Evolutionary conservation across 495 filamentous ascomycete species (phyloP).

Genomic region (Lindgomyces ingoldianus): DNA sequence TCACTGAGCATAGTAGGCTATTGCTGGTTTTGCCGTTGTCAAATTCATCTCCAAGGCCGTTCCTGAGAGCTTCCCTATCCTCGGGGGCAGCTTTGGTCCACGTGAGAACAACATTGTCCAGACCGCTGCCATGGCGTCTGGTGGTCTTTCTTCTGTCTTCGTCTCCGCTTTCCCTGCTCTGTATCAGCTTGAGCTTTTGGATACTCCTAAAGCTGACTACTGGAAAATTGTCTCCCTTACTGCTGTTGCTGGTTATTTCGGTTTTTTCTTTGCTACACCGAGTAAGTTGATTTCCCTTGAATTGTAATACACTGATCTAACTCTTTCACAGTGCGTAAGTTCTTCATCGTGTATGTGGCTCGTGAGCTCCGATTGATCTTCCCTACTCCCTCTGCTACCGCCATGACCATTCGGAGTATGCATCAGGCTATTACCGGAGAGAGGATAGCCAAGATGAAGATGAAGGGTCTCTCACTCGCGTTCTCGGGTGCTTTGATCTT

Average conservation of each 20-base stretch:
- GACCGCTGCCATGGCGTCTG: slow-evolving; percentile 63
- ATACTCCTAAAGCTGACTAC: slow-evolving; percentile 57
- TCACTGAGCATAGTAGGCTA: slow-evolving; percentile 44
- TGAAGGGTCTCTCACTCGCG: slow-evolving; percentile 56
- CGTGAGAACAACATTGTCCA: slow-evolving; percentile 70
- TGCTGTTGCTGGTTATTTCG: slow-evolving; percentile 64
- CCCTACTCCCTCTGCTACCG: slow-evolving; percentile 62
- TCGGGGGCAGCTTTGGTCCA: slow-evolving; percentile 63
- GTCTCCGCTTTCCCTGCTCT: slow-evolving; percentile 65
- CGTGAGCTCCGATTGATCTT: slow-evolving; percentile 64
- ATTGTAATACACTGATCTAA: not conserved
- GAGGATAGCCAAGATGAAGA: slow-evolving; percentile 59
- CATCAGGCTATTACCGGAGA: slow-evolving; percentile 58
- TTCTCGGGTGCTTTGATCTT: slow-evolving; percentile 55
- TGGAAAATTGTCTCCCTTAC: slow-evolving; percentile 62
- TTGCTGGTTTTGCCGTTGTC: slow-evolving; percentile 67
- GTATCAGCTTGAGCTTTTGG: slow-evolving; percentile 58
- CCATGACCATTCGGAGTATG: slow-evolving; percentile 66
- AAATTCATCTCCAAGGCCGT: slow-evolving; percentile 56
- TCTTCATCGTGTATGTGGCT: slow-evolving; percentile 67
- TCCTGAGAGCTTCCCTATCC: slow-evolving; percentile 54
- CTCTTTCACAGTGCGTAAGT: slow-evolving; percentile 54
- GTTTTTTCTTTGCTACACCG: slow-evolving; percentile 67
- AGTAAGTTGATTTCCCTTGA: slow-evolving; percentile 28
- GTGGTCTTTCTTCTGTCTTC: slow-evolving; percentile 64